Evolutionary conservation across 768 basidiomycete species (phyloP), one percentile per base, ranked within the genome.

Genomic region (Hydnomerulius pinastri): DNA sequence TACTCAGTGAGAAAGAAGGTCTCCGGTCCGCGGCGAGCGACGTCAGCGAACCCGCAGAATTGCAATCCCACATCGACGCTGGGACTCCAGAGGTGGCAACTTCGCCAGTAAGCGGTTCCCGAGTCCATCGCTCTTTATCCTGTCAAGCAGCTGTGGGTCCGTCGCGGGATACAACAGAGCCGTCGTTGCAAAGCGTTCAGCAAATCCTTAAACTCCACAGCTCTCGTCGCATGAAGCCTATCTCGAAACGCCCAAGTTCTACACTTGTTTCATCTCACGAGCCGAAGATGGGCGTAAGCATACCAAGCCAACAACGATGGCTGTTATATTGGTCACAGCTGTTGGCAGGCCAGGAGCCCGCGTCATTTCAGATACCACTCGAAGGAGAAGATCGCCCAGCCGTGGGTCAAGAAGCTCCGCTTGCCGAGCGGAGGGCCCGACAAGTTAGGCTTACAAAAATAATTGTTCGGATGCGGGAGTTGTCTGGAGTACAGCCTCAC

Each of bases 251-350:
- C 38, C 45, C 53, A 18, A 35, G 44, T 32, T 18, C 38, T 18
- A 47, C 25, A 11, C 28, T 44, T 10, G 30, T 41, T 69, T 66
- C 18, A 48, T 63, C 6, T 54, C 58, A 64, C 67, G 57, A 73
- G 69, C 51, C 47, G 54, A 53, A 75, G 72, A 61, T 83, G 78
- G 86, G 86, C 10, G 85, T 91, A 36, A 87, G 84, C 54, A 92
- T 92, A 56, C 86, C 90, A 0, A 87, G 85, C 50, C 91, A 92
- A 65, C 77, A 83, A 2, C 82, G 91, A 17, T 92, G 84, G 76
- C 70, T 94, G 4, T 77, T 81, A 56, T 93, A 92, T 61, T 93
- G 87, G 87, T 80, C 83, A 0, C 73, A 83, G 10, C 61, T 85
- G n/a, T 73, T 88, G 13, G 71, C 78, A 4, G 72, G 77, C 40